Evolutionary conservation across 331 rosid genomes (phyloP).

Genomic region (Erythrophleum ivorense): DNA sequence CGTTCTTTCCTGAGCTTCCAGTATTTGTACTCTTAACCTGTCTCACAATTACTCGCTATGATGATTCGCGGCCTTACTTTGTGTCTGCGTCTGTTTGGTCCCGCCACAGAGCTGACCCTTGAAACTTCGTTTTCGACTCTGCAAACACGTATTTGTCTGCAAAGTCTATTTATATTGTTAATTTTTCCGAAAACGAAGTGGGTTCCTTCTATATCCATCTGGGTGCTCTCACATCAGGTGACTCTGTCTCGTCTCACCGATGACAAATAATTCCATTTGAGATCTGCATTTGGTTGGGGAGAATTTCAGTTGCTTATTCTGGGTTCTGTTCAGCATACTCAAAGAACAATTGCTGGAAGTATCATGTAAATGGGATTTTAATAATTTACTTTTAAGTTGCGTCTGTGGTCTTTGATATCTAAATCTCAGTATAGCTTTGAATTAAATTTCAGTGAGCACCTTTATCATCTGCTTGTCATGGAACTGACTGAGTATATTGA

Average conservation of each 20-base stretch:
- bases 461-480: not conserved
- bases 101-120: not conserved
- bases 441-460: too few species aligned
- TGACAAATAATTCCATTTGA: slow-evolving; percentile 26
- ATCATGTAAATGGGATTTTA: slow-evolving; percentile 24
- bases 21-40: not conserved
- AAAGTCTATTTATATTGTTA: slow-evolving; percentile 13
- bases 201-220: slow-evolving; percentile 44
- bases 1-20: not conserved
- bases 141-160: too few species aligned
- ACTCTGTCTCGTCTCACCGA: slow-evolving; percentile 41
- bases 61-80: not conserved
- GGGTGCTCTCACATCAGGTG: slow-evolving; percentile 51
- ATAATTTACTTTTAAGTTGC: slow-evolving; percentile 18
- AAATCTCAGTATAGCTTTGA: not conserved
- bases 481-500: slow-evolving; percentile 1
- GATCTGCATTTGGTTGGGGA: slow-evolving; percentile 47
- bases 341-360: slow-evolving; percentile 17
- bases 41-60: not conserved
- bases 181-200: slow-evolving; percentile 5
- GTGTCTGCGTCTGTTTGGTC: not conserved
- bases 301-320: slow-evolving; percentile 32
- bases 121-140: not conserved
- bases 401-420: slow-evolving; percentile 36
- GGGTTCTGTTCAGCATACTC: slow-evolving; percentile 30